Conservation (phyloP, 495 filamentous ascomycete genomes). For the Cudoniella acicularis region DNA sequence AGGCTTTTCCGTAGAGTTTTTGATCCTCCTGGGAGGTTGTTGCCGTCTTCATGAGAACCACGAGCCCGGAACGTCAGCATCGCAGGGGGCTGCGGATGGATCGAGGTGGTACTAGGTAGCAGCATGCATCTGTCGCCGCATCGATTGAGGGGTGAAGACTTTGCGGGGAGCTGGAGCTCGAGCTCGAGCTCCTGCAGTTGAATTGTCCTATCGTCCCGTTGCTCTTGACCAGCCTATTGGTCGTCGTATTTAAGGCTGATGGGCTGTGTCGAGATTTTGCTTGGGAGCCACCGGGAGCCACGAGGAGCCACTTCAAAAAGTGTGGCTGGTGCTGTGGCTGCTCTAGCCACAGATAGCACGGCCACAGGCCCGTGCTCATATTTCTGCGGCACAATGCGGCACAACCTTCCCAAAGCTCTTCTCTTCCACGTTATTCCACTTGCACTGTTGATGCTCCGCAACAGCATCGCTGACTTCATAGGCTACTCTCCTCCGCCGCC, state of each 20-base stretch:
- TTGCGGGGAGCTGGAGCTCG: neutral
- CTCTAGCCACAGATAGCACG: too few relatives aligned
- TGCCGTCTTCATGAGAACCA: neutral
- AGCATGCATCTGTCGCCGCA: neutral
- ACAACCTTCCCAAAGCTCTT: too few relatives aligned
- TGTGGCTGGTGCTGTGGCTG: too few relatives aligned
- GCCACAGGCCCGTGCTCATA: too few relatives aligned
- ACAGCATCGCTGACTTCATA: too few relatives aligned
- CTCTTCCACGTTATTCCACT: too few relatives aligned
- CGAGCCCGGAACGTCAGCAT: neutral
- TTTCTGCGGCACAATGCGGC: too few relatives aligned
- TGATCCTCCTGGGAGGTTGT: neutral
- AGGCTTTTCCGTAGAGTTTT: neutral
- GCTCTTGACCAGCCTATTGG: too few relatives aligned
- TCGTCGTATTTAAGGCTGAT: neutral
- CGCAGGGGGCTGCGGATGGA: neutral
- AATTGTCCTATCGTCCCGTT: neutral
- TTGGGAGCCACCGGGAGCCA: too few relatives aligned
- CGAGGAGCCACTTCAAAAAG: too few relatives aligned
- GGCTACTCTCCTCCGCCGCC: too few relatives aligned
- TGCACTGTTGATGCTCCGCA: too few relatives aligned
- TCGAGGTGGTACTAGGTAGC: neutral
- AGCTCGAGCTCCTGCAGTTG: neutral
- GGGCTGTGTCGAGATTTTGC: neutral
- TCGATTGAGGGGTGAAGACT: neutral